Percentiles rank a stretch among this genome's conserved stretches.
Evolutionary conservation across 108 stramenopile genomes (phyloP).

Genomic region (Cyclotella sp.): DNA sequence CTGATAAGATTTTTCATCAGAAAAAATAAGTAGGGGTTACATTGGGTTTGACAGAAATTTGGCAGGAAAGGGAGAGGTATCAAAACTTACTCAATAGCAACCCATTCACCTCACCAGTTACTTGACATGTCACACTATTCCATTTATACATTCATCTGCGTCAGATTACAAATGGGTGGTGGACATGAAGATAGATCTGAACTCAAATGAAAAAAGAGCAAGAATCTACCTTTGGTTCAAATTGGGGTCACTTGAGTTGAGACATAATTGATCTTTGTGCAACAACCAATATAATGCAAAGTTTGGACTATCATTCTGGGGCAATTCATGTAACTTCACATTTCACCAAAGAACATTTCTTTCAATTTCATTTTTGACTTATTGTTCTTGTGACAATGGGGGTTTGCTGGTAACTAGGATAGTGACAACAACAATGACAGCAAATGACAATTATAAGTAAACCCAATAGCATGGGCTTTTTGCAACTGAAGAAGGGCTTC

Average conservation of each 20-base stretch:
- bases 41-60: neutral
- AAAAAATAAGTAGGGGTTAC: too few species aligned
- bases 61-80: too few species aligned
- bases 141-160: neutral
- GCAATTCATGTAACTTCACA: neutral
- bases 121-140: neutral
- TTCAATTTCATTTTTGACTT: neutral
- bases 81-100: neutral
- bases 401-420: too few species aligned
- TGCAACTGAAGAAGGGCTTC: too few species aligned
- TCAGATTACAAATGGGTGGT: neutral
- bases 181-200: neutral
- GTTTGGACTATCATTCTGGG: neutral
- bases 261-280: neutral
- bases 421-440: too few species aligned
- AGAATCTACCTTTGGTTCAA: neutral
- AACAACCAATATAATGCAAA: slow-evolving; percentile 5
- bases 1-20: neutral
- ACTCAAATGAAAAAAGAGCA: neutral
- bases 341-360: too few species aligned
- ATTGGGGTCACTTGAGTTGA: neutral
- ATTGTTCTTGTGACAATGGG: too few species aligned
- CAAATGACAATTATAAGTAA: too few species aligned
- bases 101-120: neutral
- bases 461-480: too few species aligned